Evolutionary conservation across 2,329 filamentous ascomycete genomes (phyloP).

Genomic region (Cladosporium sp.): DNA sequence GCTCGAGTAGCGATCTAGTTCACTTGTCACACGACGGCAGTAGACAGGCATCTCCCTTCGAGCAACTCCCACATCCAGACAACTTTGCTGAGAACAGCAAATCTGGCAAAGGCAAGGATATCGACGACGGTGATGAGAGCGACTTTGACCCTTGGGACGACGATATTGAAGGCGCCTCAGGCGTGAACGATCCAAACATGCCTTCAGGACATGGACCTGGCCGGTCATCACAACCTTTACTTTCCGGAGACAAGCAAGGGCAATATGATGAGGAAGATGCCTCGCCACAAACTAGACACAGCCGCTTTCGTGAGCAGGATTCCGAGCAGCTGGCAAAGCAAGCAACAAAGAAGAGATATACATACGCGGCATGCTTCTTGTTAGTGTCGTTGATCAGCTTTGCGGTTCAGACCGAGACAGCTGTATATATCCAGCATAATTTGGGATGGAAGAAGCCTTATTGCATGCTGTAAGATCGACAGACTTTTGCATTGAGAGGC

Average conservation of each 20-base stretch:
- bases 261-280: slow-evolving; percentile 25
- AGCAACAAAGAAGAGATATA: slow-evolving; percentile 76
- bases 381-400: slow-evolving; percentile 80
- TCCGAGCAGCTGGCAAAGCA: slow-evolving; percentile 61
- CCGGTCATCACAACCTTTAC: slow-evolving; percentile 46
- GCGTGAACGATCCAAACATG: slow-evolving; percentile 37
- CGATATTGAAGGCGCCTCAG: slow-evolving; percentile 24
- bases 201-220: slow-evolving; percentile 46
- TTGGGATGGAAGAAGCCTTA: slow-evolving; percentile 97
- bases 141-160: slow-evolving; percentile 46
- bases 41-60: slow-evolving; percentile 29
- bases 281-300: slow-evolving; percentile 4
- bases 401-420: slow-evolving; percentile 91
- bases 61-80: slow-evolving; percentile 24
- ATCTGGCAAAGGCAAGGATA: slow-evolving; percentile 12
- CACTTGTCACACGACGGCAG: slow-evolving; percentile 28
- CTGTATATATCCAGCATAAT: slow-evolving; percentile 88
- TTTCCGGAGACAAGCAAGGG: slow-evolving; percentile 41
- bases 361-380: slow-evolving; percentile 80
- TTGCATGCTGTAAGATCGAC: slow-evolving; percentile 67
- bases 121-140: slow-evolving; percentile 29
- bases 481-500: neutral
- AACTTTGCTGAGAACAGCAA: neutral
- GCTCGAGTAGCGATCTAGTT: slow-evolving; percentile 27
- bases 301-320: slow-evolving; percentile 64